Base-by-base conservation (phyloP, 768 basidiomycete genomes). In the Mycena indigotica region DNA sequence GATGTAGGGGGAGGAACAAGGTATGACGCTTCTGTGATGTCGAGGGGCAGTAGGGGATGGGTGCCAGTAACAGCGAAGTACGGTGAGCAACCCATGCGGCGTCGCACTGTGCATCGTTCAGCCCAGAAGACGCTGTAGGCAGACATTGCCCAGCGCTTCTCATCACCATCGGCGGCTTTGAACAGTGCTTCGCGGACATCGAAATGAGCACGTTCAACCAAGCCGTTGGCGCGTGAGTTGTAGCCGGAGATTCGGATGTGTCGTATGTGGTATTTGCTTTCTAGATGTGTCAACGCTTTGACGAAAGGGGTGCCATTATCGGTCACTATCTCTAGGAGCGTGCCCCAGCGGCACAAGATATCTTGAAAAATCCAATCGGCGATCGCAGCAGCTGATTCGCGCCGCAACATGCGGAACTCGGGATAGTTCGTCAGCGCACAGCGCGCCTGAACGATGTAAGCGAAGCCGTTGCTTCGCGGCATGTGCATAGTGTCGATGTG, bases 1-100 rank as follows among this genome's bases (percentile, higher is more conserved):
- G 26, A 2, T 5, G 26, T 41, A 45, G 52, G 6, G 46, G 46
- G 39, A 15, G n/a, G 28, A 6, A 57, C 12, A 15, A 67, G 55
- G 16, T 46, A 66, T 10, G 63, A 66, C 3, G 66, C 65, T 39
- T 54, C n/a, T 15, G 49, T 24, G 32, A 67, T 44, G 50, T 67
- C 65, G 29, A 68, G 57, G 1, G 67, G 67, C 0, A 65, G 57
- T 1, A 68, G n/a, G 15, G 67, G 67, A n/a, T 68, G 50, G 2
- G 61, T 40, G 6, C 67, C 65, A 23, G 62, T 61, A 0, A 58
- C 62, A n/a, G 65, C 54, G 23, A 63, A 65, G 45, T 56, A 67
- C 17, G 65, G 63, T 1, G 54, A 60, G 45, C 52, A 56, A 1
- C 67, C 67, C 16, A 56, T 62, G 2, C 23, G 3, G 10, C 35